A percentile compares a stretch with the other conserved stretches of the same genome.
Conservation (phyloP, 331 rosid genomes). For the Malus hybrid region DNA sequence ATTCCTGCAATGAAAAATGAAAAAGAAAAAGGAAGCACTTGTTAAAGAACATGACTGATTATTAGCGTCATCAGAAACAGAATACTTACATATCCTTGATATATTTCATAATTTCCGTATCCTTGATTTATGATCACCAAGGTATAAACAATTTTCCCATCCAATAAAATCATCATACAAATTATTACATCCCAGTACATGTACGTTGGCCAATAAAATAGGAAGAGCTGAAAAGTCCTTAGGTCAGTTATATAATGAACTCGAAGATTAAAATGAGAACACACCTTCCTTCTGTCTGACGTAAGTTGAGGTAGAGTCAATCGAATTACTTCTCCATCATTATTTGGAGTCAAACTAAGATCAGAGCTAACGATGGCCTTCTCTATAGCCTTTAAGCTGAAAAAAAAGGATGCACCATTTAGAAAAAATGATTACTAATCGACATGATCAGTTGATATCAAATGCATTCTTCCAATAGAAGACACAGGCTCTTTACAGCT, state of each 20-base stretch:
- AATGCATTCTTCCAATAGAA: not conserved
- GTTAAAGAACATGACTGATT: not conserved
- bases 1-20: conserved; percentile 43
- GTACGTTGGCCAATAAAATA: not conserved
- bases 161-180: not conserved
- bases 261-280: conserved; percentile 3
- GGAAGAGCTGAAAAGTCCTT: not conserved
- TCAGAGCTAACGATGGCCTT: conserved; percentile 86
- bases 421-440: not conserved
- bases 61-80: not conserved
- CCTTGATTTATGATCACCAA: not conserved
- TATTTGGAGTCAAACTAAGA: conserved; percentile 92
- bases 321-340: conserved; percentile 83
- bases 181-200: not conserved
- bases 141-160: not conserved
- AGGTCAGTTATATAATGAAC: not conserved
- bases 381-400: conserved; percentile 90
- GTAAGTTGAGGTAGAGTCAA: conserved; percentile 81
- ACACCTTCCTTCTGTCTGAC: conserved; percentile 89
- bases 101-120: not conserved
- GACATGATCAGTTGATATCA: not conserved
- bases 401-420: not conserved
- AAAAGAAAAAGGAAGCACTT: not conserved
- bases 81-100: not conserved
- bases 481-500: conserved; percentile 4